Percentiles rank a stretch among this genome's conserved stretches.
Evolutionary conservation across 169 alveolate species (phyloP).

Genomic region (Plasmodium billcollinsi): DNA sequence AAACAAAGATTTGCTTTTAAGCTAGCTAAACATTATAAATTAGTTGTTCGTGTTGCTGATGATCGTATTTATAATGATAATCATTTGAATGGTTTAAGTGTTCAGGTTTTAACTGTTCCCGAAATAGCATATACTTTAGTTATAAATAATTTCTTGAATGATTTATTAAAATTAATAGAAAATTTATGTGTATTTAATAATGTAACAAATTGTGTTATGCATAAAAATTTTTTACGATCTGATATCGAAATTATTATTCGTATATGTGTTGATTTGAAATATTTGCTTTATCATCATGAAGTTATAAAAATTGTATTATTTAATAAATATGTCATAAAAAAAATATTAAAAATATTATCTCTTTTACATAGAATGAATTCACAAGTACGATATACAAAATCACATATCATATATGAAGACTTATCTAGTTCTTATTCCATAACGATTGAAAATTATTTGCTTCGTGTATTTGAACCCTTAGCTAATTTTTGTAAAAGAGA

Average conservation of each 20-base stretch:
- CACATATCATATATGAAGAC: slow-evolving; percentile 63
- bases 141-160: slow-evolving; percentile 64
- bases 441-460: slow-evolving; percentile 49
- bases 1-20: slow-evolving; percentile 70
- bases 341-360: slow-evolving; percentile 19
- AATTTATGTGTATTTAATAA: slow-evolving; percentile 26
- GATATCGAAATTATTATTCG: slow-evolving; percentile 63
- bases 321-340: slow-evolving; percentile 46
- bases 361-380: slow-evolving; percentile 50
- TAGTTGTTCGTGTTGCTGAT: slow-evolving; percentile 24
- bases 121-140: slow-evolving; percentile 69
- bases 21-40: slow-evolving; percentile 30
- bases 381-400: slow-evolving; percentile 41
- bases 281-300: slow-evolving; percentile 54
- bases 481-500: slow-evolving; percentile 69
- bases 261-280: slow-evolving; percentile 59
- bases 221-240: slow-evolving; percentile 22
- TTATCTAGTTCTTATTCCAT: slow-evolving; percentile 47
- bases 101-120: slow-evolving; percentile 57
- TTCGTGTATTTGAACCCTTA: slow-evolving; percentile 56
- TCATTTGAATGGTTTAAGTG: slow-evolving; percentile 33
- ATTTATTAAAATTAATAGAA: slow-evolving; percentile 42
- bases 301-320: slow-evolving; percentile 43
- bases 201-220: slow-evolving; percentile 48
- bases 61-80: slow-evolving; percentile 26